A percentile compares a stretch with the other conserved stretches of the same genome.
These are phyloP conservation scores for Colletotrichum sp. DNA, from an alignment of 2,329 filamentous ascomycete species.

Conservation along the genomic window DNA sequence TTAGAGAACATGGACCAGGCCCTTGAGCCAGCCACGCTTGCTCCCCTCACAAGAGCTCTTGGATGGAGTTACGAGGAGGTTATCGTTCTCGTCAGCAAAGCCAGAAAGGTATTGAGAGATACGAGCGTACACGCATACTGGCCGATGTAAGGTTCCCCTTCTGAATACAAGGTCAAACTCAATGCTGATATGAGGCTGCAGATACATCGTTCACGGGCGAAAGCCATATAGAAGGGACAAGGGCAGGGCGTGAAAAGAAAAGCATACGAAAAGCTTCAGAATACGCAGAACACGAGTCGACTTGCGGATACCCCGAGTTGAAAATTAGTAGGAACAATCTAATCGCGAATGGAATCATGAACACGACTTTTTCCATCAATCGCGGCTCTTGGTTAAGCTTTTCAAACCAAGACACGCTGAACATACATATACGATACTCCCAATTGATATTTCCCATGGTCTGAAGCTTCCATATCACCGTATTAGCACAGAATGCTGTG, in stretches of 20 bases:
- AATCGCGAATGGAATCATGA: neutral
- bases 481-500: neutral
- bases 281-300: neutral
- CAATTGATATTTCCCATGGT: neutral
- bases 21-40: slow-evolving; percentile 37
- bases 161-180: neutral
- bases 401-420: neutral
- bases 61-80: slow-evolving; percentile 36
- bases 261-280: too few species aligned
- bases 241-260: neutral
- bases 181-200: neutral
- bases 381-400: neutral
- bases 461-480: neutral
- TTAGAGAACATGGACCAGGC: slow-evolving; percentile 33
- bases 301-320: neutral
- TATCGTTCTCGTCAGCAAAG: slow-evolving; percentile 23
- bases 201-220: slow-evolving; percentile 2
- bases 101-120: slow-evolving; percentile 27
- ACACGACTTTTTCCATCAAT: neutral
- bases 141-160: neutral
- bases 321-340: neutral
- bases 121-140: slow-evolving; percentile 28
- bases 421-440: neutral
- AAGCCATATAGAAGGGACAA: neutral
- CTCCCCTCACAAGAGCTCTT: slow-evolving; percentile 39